These are phyloP conservation scores for Aspergillus fijiensis DNA, from an alignment of 2,329 filamentous ascomycete species.

Conservation along the genomic window DNA sequence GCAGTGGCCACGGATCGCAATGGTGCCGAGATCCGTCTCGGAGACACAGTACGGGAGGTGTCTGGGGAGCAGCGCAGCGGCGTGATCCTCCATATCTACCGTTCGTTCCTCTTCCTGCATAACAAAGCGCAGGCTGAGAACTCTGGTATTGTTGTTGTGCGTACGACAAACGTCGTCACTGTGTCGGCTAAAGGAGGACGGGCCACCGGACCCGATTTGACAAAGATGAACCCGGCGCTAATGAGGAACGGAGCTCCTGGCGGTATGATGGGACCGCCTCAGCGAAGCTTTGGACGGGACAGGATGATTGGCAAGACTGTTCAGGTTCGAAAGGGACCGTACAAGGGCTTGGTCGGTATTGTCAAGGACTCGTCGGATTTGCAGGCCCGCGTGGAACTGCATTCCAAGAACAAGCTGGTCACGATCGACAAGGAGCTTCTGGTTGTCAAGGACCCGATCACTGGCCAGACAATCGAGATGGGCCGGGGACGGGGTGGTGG, in stretches of 20 bases:
- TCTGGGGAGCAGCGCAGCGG: constrained; percentile 82
- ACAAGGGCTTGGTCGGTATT: constrained; percentile 91
- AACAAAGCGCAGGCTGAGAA: constrained; percentile 83
- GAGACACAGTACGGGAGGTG: constrained; percentile 89
- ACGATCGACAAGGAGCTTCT: constrained; percentile 78
- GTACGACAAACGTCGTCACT: constrained; percentile 81
- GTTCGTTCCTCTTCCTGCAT: constrained; percentile 87
- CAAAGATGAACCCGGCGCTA: constrained; percentile 87
- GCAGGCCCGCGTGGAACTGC: constrained; percentile 84
- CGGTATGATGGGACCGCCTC: constrained; percentile 62
- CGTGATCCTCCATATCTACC: constrained; percentile 89
- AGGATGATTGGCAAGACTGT: constrained; percentile 87
- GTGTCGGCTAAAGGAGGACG: constrained; percentile 92
- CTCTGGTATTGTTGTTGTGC: constrained; percentile 82
- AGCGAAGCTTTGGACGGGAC: constrained; percentile 70
- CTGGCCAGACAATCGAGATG: constrained; percentile 75
- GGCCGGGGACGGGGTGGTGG: constrained; percentile 49
- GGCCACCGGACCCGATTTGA: constrained; percentile 73
- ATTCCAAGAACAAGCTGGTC: constrained; percentile 90
- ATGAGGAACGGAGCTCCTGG: constrained; percentile 63
- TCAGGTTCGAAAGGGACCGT: constrained; percentile 78
- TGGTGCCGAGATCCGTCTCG: constrained; percentile 85
- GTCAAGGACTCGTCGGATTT: constrained; percentile 91
- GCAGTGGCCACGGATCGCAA: constrained; percentile 91
- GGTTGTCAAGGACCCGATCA: constrained; percentile 77